Percentiles rank a stretch among this genome's conserved stretches.
Conservation (phyloP, 2,329 filamentous ascomycete genomes). For the Elsinoe batatas region DNA sequence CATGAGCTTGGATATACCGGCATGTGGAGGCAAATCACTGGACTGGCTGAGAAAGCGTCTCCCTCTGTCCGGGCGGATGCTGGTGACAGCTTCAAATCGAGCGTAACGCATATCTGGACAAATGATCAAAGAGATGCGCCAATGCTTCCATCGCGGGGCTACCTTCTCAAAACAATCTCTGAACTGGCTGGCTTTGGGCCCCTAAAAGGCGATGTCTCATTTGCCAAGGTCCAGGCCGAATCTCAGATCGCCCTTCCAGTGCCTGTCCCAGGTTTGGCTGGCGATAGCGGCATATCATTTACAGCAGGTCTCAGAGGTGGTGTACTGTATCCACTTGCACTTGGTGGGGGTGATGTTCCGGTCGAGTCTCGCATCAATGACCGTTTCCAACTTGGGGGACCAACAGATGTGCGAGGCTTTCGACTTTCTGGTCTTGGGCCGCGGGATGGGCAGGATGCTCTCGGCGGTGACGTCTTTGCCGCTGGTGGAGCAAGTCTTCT, state of each 20-base stretch:
- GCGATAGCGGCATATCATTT: conserved; percentile 68
- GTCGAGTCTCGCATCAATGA: conserved; percentile 77
- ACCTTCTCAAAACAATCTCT: conserved; percentile 64
- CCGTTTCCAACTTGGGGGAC: conserved; percentile 87
- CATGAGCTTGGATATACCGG: conserved; percentile 75
- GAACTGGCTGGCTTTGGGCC: conserved; percentile 84
- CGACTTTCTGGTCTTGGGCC: conserved; percentile 81
- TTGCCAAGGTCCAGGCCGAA: conserved; percentile 85
- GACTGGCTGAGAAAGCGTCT: conserved; percentile 63
- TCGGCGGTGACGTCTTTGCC: conserved; percentile 86
- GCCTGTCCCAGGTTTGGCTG: conserved; percentile 56
- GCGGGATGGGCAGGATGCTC: conserved; percentile 71
- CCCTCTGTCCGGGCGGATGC: conserved; percentile 75
- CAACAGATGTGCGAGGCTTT: conserved; percentile 91
- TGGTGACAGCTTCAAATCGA: conserved; percentile 84
- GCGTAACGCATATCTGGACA: conserved; percentile 69
- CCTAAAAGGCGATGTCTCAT: conserved; percentile 81
- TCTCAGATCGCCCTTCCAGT: conserved; percentile 66
- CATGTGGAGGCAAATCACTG: conserved; percentile 81
- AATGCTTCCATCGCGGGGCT: conserved; percentile 72
- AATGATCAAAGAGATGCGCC: conserved; percentile 75
- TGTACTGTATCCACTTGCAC: conserved; percentile 69
- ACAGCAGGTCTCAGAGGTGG: conserved; percentile 74
- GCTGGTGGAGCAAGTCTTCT: conserved; percentile 81
- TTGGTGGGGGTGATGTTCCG: conserved; percentile 46